Percentiles rank a stretch among this genome's conserved stretches.
Evolutionary conservation across 805 yeast species (phyloP).

Genomic region (Sporopachydermia quercuum): DNA sequence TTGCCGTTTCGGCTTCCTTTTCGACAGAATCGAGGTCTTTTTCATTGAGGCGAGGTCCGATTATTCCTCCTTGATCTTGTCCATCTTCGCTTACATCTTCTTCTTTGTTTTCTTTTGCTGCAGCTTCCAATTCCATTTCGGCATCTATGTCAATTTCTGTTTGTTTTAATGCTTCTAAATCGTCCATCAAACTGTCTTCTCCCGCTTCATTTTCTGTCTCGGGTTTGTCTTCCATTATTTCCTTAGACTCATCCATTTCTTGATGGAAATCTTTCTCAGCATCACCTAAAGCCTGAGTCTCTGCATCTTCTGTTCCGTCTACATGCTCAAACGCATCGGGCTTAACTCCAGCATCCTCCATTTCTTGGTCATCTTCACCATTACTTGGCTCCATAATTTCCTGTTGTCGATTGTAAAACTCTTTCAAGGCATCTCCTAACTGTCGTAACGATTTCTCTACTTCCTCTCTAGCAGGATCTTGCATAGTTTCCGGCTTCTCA

Average conservation of each 20-base stretch:
- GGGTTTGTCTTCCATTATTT: conserved; percentile 31
- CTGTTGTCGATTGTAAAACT: conserved; percentile 79
- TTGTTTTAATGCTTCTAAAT: conserved; percentile 15
- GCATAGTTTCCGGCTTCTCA: conserved; percentile 24
- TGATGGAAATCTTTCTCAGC: conserved; percentile 72
- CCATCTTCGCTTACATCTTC: conserved; percentile 33
- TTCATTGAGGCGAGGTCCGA: conserved; percentile 28
- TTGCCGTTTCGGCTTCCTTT: conserved; percentile 14
- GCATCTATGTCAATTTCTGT: conserved; percentile 12
- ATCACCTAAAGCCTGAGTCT: conserved; percentile 87
- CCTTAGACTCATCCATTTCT: conserved; percentile 62
- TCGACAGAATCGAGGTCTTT: conserved; percentile 13
- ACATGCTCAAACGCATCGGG: conserved; percentile 75
- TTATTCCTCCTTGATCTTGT: conserved; percentile 33
- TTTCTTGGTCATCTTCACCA: conserved; percentile 31
- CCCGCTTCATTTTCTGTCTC: conserved; percentile 18
- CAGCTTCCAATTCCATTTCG: conserved; percentile 13
- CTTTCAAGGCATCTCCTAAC: conserved; percentile 83
- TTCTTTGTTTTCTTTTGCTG: conserved; percentile 12
- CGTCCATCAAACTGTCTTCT: conserved; percentile 15
- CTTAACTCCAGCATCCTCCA: conserved; percentile 38
- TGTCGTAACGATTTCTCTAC: conserved; percentile 72
- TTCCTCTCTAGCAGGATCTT: conserved; percentile 44
- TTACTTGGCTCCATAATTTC: conserved; percentile 62
- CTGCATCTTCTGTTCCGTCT: not conserved